Conservation (phyloP, 371 early-diverging fungal genomes). For the Mucor velutinosus region DNA sequence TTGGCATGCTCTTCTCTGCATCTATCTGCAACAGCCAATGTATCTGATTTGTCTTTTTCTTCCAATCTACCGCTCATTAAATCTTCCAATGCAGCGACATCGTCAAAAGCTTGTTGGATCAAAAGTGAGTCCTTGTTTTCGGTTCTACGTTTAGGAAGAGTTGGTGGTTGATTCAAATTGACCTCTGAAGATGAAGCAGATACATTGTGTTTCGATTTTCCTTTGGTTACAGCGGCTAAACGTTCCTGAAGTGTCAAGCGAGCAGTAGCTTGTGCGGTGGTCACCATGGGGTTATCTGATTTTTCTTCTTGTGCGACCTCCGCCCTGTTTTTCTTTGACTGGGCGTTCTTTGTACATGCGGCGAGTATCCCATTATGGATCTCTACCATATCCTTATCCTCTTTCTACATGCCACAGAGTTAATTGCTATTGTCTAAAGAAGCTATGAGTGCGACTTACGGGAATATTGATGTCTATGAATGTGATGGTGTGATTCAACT, state of each 20-base stretch:
- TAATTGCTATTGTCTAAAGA: background rate
- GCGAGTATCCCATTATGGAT: conserved; percentile 70
- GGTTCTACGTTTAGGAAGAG: background rate
- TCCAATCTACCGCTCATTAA: background rate
- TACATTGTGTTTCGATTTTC: background rate
- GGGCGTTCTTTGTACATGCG: conserved; percentile 70
- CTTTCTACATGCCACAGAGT: conserved; percentile 35
- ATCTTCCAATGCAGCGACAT: conserved; percentile 2
- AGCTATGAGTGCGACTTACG: conserved; percentile 23
- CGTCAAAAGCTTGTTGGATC: conserved; percentile 6
- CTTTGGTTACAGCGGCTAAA: conserved; percentile 35
- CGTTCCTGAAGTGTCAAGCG: conserved; percentile 47
- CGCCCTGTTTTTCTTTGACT: conserved; percentile 22
- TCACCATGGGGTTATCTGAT: background rate
- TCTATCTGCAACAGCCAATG: background rate
- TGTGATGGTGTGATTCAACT: conserved; percentile 71
- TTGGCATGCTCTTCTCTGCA: conserved; percentile 34
- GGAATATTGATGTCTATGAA: conserved; percentile 76
- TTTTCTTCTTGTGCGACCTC: conserved; percentile 11
- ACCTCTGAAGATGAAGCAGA: background rate
- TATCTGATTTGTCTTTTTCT: background rate
- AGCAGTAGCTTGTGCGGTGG: conserved; percentile 47
- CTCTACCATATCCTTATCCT: conserved; percentile 68
- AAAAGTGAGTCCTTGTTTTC: conserved; percentile 3
- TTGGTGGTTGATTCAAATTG: background rate